Base-by-base conservation (phyloP, 208 protist genomes). In the Crithidia brevicula region DNA sequence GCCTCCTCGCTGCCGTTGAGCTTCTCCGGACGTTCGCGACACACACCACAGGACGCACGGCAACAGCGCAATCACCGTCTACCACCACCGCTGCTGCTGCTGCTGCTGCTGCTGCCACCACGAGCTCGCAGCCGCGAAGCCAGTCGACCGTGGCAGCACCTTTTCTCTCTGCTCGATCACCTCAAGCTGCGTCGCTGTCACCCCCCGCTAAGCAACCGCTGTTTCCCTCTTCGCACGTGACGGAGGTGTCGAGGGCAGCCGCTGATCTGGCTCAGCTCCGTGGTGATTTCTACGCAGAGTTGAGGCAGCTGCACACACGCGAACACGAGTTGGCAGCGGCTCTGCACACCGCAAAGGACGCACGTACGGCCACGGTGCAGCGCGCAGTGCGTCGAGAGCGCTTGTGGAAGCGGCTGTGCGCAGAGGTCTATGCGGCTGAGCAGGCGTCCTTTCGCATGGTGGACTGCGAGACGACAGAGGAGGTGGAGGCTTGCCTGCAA, bases 321-420 rank as follows among this genome's bases (percentile, higher is more conserved):
- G 88, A 94, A 54, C 79, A 83, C 46, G 46, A 61, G 40, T 79
- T 92, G 30, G 47, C 33, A 11, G 11, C 53, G 20, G 53, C 51
- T 5, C 62, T 83, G 40, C 42, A 51, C 20, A n/a, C 34, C 22
- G 31, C 69, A 20, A 30, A 84, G 45, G 31, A 28, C 4, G 4
- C 34, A 15, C 10, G 77, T n/a, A 51, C 27, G 1, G 40, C 49
- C n/a, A 61, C 72, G 11, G 62, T 56, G 56, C 59, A 69, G 43
- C 69, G 72, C 7, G 61, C 74, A 11, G 60, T 57, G 25, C 66
- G 42, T 18, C 82, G 88, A 3, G 88, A 94, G 65, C 56, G 40
- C 25, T 59, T 69, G 60, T 94, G 88, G 88, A 80, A 82, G 27
- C 62, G 66, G 15, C 81, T 94, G 16, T 94, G 85, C 46, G 72